phyloP scores from a whole-genome alignment of 208 protist species.

The Leishmania lainsoni region DNA sequence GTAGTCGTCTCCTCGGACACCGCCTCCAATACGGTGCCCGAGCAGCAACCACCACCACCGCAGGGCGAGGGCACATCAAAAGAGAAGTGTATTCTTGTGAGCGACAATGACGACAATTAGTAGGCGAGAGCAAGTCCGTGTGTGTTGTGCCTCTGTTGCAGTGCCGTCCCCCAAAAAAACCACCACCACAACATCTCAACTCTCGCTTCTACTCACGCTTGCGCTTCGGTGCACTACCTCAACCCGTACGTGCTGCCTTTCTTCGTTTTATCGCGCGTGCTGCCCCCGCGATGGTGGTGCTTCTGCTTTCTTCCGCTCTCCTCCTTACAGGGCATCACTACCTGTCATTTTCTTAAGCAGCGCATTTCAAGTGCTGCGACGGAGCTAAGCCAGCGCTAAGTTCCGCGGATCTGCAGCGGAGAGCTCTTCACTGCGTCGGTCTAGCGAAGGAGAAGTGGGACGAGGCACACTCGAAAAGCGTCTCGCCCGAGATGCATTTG shows the following conservation, averaged over 20 bases:
- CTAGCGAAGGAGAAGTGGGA: not conserved
- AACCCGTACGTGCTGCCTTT: not conserved
- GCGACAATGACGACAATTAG: constrained; percentile 17
- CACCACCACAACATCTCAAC: not conserved
- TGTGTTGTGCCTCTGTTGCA: not conserved
- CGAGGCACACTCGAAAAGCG: not conserved
- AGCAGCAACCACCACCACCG: not conserved
- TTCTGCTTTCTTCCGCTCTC: not conserved
- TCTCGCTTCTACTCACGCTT: not conserved
- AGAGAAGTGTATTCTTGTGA: constrained; percentile 18
- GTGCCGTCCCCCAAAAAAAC: no score
- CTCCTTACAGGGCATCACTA: not conserved
- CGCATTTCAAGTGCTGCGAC: not conserved
- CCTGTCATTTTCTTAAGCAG: not conserved
- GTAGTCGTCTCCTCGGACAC: not conserved
- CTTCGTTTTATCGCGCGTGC: not conserved
- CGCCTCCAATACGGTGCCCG: not conserved
- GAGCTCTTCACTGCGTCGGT: not conserved
- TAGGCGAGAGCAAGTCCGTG: not conserved
- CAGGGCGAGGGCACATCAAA: not conserved
- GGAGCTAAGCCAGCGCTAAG: not conserved
- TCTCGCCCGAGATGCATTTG: not conserved
- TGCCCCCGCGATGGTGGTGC: no score
- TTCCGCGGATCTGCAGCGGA: not conserved
- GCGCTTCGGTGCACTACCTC: not conserved